Evolutionary conservation across 352 stramenopile genomes (phyloP).

Genomic region (Globisporangium heterothallicum): DNA sequence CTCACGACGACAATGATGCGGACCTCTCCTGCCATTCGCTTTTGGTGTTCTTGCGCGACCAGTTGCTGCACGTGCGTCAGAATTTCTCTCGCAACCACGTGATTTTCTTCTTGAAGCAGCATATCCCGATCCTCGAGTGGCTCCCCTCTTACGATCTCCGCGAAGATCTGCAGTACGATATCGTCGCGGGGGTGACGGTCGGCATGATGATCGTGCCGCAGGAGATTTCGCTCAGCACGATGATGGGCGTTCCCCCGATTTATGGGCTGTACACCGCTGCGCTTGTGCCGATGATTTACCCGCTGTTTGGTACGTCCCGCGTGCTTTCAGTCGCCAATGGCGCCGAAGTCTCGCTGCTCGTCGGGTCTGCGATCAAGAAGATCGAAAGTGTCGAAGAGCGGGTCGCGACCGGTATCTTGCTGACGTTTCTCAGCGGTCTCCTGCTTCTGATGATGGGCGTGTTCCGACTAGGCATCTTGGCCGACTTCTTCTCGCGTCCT

Average conservation of each 20-base stretch:
- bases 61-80: constrained; percentile 14
- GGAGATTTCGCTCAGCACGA: constrained; percentile 85
- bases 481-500: constrained; percentile 85
- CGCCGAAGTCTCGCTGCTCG: constrained; percentile 56
- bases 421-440: constrained; percentile 69
- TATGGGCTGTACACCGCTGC: constrained; percentile 88
- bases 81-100: constrained; percentile 21
- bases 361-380: constrained; percentile 60
- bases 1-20: constrained; percentile 1
- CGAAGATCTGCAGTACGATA: constrained; percentile 48
- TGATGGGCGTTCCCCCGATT: constrained; percentile 82
- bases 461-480: constrained; percentile 78
- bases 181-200: constrained; percentile 51
- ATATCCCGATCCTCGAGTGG: constrained; percentile 58
- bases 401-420: constrained; percentile 42
- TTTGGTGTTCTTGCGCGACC: not conserved
- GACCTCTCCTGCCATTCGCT: constrained; percentile 7
- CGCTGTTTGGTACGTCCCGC: constrained; percentile 72
- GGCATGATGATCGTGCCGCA: constrained; percentile 89
- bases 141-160: constrained; percentile 47
- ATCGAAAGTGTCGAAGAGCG: constrained; percentile 44
- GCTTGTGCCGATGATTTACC: constrained; percentile 84
- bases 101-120: constrained; percentile 34
- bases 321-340: constrained; percentile 82
- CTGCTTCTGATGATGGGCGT: constrained; percentile 77